These are phyloP conservation scores for Paramecium sonneborni DNA, from an alignment of 73 alveolate genomes.

Conservation along the genomic window DNA sequence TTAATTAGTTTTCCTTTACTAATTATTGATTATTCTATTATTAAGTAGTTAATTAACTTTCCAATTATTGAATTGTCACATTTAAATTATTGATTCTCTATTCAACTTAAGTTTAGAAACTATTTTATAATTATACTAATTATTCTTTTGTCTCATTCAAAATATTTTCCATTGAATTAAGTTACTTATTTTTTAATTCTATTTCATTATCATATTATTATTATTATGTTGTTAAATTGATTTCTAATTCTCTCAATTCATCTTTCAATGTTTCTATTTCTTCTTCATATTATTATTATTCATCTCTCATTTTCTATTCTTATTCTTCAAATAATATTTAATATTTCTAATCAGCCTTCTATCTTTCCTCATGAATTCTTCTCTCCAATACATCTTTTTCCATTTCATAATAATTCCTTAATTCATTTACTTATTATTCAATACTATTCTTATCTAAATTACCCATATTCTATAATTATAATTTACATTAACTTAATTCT, in stretches of 20 bases:
- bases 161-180: not conserved
- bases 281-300: not conserved
- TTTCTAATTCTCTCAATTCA: conserved; percentile 22
- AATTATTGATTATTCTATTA: not conserved
- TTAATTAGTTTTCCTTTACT: not conserved
- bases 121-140: not conserved
- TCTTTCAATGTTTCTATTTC: not conserved
- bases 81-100: not conserved
- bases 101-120: not conserved
- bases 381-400: conserved; percentile 42
- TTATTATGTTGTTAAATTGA: not conserved
- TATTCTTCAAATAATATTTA: conserved; percentile 20
- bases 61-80: not conserved
- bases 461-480: not conserved
- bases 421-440: not conserved
- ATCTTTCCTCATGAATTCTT: conserved; percentile 42
- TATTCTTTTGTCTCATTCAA: conserved; percentile 4
- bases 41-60: not conserved
- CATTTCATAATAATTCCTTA: conserved; percentile 33
- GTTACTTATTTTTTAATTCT: not conserved
- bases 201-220: not conserved
- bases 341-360: conserved; percentile 20
- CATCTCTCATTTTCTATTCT: conserved; percentile 16
- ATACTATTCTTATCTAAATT: not conserved
- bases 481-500: not conserved